Base-by-base conservation (phyloP, 768 basidiomycete genomes). In the Podaxis sp. region DNA sequence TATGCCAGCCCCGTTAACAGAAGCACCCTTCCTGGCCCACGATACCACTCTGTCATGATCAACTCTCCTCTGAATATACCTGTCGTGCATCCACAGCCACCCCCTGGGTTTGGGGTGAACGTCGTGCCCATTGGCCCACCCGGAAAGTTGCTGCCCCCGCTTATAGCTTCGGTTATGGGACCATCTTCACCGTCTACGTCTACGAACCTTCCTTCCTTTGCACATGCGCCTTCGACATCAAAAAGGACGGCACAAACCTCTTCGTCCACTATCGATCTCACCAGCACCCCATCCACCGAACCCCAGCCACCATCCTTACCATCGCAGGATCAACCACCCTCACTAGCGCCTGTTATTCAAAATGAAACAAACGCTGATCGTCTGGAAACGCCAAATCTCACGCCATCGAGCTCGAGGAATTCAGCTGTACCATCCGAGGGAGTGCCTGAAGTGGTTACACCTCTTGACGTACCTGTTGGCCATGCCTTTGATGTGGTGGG, bases 371-470 rank as follows among this genome's bases (percentile, higher is more conserved):
- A 4, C 4, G 29, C 6, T 15, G 55, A 56, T 8, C 5, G 15
- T 12, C 22, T 43, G 24, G 22, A 50, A 27, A 62, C 56, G 7
- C 56, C 56, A 19, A 37, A 27, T 43, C 38, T 59, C 7, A 59
- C 52, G 9, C 36, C 63, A 47, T 41, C 50, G 22, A 59, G 56
- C 33, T 52, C 51, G 24, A 46, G 57, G 12, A 25, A 29, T 41
- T 53, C 57, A 22, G 49, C 50, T 25, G 57, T 37, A n/a, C 55
- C 43, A 22, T 58, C 63, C 4, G 61, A 62, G 27, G 60, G 36
- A 15, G 24, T 25, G 5, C 33, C 53, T 22, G 55, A 58, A 36
- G 51, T 57, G 4, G 25, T 40, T 17, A 68, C 67, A 52, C 64
- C 67, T 27, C 43, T 53, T 12, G 59, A 61, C 41, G 37, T 41